Evolutionary conservation across 306 rosid genomes (phyloP).

Genomic region (Rubus idaeus): DNA sequence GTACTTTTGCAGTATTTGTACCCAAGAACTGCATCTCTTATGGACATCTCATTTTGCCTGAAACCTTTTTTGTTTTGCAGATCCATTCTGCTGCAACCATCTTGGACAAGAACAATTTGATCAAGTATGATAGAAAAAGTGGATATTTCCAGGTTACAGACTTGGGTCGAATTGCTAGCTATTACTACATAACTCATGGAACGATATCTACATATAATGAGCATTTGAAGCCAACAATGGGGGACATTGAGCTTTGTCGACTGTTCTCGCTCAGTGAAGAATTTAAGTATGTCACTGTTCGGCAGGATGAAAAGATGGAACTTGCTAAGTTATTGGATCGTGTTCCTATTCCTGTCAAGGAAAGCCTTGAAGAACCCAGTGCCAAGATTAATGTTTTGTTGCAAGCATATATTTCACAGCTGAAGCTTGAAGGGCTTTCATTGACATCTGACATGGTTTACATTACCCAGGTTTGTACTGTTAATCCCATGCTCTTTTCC

Average conservation of each 20-base stretch:
- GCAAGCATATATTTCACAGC: constrained; percentile 89
- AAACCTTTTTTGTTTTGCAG: constrained; percentile 42
- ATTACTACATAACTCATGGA: constrained; percentile 90
- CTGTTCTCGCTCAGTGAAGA: constrained; percentile 95
- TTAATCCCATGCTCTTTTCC: background rate
- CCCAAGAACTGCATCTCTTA: background rate
- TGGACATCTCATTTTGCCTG: constrained; percentile 22
- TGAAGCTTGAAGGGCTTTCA: constrained; percentile 96
- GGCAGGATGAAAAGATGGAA: constrained; percentile 98
- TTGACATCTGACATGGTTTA: constrained; percentile 97
- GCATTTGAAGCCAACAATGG: constrained; percentile 98
- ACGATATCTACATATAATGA: constrained; percentile 92
- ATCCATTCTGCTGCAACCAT: constrained; percentile 88
- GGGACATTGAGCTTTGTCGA: constrained; percentile 91
- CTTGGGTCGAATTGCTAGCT: constrained; percentile 98
- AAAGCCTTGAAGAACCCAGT: constrained; percentile 98
- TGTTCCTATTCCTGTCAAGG: constrained; percentile 96
- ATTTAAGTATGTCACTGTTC: constrained; percentile 87
- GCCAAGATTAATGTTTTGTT: constrained; percentile 93
- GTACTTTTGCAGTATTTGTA: background rate
- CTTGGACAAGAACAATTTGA: constrained; percentile 82
- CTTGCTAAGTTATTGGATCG: constrained; percentile 92
- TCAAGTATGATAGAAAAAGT: constrained; percentile 91
- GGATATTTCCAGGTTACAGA: constrained; percentile 97
- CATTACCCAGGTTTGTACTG: constrained; percentile 78